phyloP scores from a whole-genome alignment of 1,284 basidiomycete species.

The Apiotrichum porosum region DNA sequence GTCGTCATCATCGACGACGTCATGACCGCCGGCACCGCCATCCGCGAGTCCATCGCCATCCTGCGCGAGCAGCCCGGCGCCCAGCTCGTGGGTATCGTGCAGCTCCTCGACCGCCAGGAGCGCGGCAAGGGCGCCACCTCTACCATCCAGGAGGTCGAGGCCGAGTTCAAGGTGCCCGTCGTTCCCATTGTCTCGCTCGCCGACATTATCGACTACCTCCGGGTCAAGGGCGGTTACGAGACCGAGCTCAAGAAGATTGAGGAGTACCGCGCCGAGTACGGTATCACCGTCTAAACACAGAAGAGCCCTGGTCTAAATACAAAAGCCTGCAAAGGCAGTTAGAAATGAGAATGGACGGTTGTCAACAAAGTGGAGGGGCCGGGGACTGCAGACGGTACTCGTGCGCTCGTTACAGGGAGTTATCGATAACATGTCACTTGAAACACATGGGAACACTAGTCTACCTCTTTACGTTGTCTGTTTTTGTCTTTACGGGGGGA shows the following conservation, averaged over 20 bases:
- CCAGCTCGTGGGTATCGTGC: slow-evolving; percentile 82
- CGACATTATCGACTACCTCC: slow-evolving; percentile 80
- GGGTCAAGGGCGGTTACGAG: slow-evolving; percentile 57
- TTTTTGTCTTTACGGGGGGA: no score
- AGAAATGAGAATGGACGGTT: no score
- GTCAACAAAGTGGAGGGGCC: no score
- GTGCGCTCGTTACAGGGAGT: no score
- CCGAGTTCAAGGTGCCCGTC: slow-evolving; percentile 61
- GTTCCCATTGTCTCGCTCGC: slow-evolving; percentile 75
- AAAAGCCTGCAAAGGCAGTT: no score
- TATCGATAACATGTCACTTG: no score
- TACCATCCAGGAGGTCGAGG: slow-evolving; percentile 80
- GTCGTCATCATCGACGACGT: slow-evolving; percentile 93
- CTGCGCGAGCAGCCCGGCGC: slow-evolving; percentile 63
- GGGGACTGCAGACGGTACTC: no score
- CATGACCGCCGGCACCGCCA: slow-evolving; percentile 91
- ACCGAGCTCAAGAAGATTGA: slow-evolving; percentile 71
- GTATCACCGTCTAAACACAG: slow-evolving; percentile 48
- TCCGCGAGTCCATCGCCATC: slow-evolving; percentile 71
- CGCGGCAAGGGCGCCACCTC: slow-evolving; percentile 61
- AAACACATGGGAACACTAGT: no score
- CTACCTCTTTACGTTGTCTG: no score
- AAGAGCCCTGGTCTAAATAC: no score
- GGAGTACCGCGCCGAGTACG: slow-evolving; percentile 75
- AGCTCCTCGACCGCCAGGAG: slow-evolving; percentile 87